Base-by-base conservation (phyloP, 371 early-diverging fungal genomes). In the Rhizopus stolonifer region DNA sequence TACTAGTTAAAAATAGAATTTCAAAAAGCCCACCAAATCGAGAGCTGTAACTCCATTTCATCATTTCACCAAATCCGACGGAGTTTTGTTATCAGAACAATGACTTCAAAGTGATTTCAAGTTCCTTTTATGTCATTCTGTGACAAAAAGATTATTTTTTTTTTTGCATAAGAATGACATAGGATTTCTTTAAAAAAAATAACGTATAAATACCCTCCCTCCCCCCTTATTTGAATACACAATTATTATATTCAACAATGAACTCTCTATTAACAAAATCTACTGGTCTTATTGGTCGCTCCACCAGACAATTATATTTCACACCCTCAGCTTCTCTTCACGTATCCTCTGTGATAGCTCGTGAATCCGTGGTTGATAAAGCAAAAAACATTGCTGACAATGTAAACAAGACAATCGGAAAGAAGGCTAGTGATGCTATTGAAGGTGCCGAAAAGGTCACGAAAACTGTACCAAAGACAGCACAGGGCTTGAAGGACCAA, bases 331-430 rank as follows among this genome's bases (percentile, higher is more conserved):
- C 64, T 14, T 60, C 50, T 46, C 36, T 54, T 42, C 60, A 59
- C 14, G 6, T 52, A 5, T 46, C 56, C 0, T 43, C 56, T 34
- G 25, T 53, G 19, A 11, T 44, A 10, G 21, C 29, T 6, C 58
- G 64, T 25, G 62, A 69, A 53, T 47, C 46, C 3, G 49, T 62
- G 1, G 49, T 61, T 10, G 66, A 62, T 9, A 62, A 61, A 17
- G 66, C 58, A n/a, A 69, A 69, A 36, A 47, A 65, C 14, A 50
- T 57, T 31, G 70, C 43, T 18, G 54, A 69, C 13, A 45, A 43
- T 1, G 54, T 42, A 10, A 69, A 65, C 34, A 49, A 61, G 17
- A 55, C 54, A 43, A 55, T 34, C 10, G 60, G 62, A 29, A 15
- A 63, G 24, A 57, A 26, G 7, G 23, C 52, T 4, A 39, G 52